A percentile compares a stretch with the other conserved stretches of the same genome.
phyloP scores from a whole-genome alignment of 805 yeast genomes.

The Suhomyces canberraensis region DNA sequence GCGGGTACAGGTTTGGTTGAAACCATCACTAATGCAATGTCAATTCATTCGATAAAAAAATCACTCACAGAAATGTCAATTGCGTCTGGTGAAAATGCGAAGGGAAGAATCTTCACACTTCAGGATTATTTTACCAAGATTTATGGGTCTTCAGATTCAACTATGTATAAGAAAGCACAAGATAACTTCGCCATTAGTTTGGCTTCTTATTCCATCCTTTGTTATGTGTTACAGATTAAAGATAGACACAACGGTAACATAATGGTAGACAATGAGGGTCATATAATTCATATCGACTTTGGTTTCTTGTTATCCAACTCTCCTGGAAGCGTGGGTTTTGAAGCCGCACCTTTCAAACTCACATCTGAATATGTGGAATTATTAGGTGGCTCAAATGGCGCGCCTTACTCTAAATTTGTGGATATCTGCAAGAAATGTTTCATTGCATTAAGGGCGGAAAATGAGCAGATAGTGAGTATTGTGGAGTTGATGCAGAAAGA shows the following conservation, averaged over 20 bases:
- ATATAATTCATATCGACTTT: conserved; percentile 91
- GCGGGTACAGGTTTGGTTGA: conserved; percentile 91
- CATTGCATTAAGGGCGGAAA: conserved; percentile 64
- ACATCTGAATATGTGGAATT: conserved; percentile 87
- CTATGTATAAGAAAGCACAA: conserved; percentile 69
- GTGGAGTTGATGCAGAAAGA: conserved; percentile 95
- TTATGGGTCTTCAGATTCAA: conserved; percentile 62
- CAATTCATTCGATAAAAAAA: conserved; percentile 92
- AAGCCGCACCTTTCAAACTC: conserved; percentile 94
- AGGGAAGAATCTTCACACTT: conserved; percentile 67
- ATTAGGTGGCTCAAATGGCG: conserved; percentile 73
- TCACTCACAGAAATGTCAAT: conserved; percentile 77
- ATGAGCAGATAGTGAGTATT: conserved; percentile 72
- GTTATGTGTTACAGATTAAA: conserved; percentile 86
- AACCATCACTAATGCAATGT: conserved; percentile 91
- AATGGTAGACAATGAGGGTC: conserved; percentile 95
- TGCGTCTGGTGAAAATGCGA: conserved; percentile 63
- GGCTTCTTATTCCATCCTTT: conserved; percentile 89
- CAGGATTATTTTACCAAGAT: conserved; percentile 74
- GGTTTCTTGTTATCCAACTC: conserved; percentile 91
- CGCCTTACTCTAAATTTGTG: conserved; percentile 57
- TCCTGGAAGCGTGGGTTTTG: conserved; percentile 96
- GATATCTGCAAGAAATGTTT: conserved; percentile 69
- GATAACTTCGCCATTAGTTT: conserved; percentile 80
- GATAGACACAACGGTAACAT: conserved; percentile 98